A percentile compares a stretch with the other conserved stretches of the same genome.
phyloP scores from a whole-genome alignment of 208 protist genomes.

The Herpetomonas samuelpessoai region DNA sequence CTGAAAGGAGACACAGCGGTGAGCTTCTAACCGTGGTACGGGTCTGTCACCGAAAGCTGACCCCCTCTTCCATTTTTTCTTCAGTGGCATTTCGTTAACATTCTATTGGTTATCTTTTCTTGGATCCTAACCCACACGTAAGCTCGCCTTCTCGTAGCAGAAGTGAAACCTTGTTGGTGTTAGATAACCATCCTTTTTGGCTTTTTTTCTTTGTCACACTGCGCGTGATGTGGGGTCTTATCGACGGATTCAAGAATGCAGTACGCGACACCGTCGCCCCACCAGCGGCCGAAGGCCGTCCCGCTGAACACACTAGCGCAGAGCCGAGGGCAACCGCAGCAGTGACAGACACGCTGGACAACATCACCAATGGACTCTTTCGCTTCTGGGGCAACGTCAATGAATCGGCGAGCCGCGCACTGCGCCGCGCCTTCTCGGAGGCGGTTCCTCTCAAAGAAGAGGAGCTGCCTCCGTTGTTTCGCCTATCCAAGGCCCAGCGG shows the following conservation, averaged over 20 bases:
- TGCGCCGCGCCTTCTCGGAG: slow-evolving; percentile 28
- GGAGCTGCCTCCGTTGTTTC: slow-evolving; percentile 27
- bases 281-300: background rate
- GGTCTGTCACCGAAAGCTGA: no score
- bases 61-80: no score
- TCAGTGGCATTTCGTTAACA: no score
- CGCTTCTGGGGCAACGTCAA: slow-evolving; percentile 36
- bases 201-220: slow-evolving; percentile 1
- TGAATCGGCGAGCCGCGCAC: slow-evolving; percentile 18
- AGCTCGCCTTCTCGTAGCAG: no score
- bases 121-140: no score
- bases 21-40: no score
- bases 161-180: no score
- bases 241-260: background rate
- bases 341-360: slow-evolving; percentile 3
- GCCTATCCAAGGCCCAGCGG: slow-evolving; percentile 18
- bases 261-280: slow-evolving; percentile 4
- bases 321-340: background rate
- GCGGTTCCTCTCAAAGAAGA: slow-evolving; percentile 20
- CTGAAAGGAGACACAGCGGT: no score
- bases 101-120: no score
- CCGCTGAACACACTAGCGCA: background rate
- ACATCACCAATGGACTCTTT: slow-evolving; percentile 9
- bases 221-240: slow-evolving; percentile 4
- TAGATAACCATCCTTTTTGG: no score